Conservation (phyloP, 139 green algal genomes). For the Microglena sp. region DNA sequence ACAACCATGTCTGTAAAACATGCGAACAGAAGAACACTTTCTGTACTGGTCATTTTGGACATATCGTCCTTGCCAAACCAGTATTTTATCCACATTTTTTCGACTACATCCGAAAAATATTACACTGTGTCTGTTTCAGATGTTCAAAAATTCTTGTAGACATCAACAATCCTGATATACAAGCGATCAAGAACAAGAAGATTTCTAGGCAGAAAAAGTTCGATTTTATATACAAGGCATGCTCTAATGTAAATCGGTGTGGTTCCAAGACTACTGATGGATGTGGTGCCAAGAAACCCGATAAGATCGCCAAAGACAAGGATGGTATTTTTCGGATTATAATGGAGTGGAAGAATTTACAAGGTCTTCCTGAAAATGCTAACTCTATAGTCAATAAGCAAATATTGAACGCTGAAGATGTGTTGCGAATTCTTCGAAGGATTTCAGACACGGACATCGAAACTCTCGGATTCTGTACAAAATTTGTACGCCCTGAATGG, state of each 20-base stretch:
- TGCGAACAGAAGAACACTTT: constrained; percentile 56
- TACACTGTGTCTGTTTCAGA: constrained; percentile 86
- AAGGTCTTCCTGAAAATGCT: too few relatives aligned
- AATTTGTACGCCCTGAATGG: constrained; percentile 75
- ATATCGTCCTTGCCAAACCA: constrained; percentile 85
- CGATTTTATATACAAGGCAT: constrained; percentile 4
- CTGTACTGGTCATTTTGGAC: constrained; percentile 92
- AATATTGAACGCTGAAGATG: too few relatives aligned
- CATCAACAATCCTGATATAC: constrained; percentile 23
- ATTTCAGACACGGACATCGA: constrained; percentile 83
- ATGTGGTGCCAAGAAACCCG: constrained; percentile 1
- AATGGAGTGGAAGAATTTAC: constrained; percentile 15
- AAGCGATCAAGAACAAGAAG: neutral
- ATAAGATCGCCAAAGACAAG: neutral
- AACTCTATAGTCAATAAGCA: neutral
- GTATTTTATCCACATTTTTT: constrained; percentile 91
- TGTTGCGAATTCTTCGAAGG: constrained; percentile 75
- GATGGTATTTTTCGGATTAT: neutral
- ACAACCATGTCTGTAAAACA: constrained; percentile 51
- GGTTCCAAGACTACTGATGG: neutral
- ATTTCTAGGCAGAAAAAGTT: neutral
- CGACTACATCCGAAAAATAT: constrained; percentile 69
- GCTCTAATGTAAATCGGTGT: neutral
- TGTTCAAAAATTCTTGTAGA: constrained; percentile 72
- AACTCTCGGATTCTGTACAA: constrained; percentile 70